These are phyloP conservation scores for Taphrina pruni DNA, from an alignment of 1,139 yeast species.

Conservation along the genomic window DNA sequence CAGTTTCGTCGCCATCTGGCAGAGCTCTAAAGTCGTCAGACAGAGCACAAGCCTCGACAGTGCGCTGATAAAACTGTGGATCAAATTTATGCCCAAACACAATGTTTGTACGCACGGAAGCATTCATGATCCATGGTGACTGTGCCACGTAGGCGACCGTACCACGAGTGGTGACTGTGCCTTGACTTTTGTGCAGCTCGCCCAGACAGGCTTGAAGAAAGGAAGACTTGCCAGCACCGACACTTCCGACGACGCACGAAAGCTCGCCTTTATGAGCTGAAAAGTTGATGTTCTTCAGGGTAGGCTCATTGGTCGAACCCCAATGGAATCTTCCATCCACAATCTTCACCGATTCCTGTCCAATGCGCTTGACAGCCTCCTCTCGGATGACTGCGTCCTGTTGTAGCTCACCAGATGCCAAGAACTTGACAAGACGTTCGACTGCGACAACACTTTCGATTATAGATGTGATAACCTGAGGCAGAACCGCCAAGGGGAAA, in stretches of 20 bases:
- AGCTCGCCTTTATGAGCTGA: conserved; percentile 78
- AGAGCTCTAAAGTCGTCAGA: conserved; percentile 76
- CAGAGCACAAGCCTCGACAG: conserved; percentile 88
- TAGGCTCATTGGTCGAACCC: conserved; percentile 84
- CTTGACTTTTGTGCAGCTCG: conserved; percentile 78
- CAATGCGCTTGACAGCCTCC: conserved; percentile 59
- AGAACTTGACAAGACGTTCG: conserved; percentile 72
- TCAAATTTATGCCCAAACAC: conserved; percentile 87
- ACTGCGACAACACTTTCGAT: conserved; percentile 92
- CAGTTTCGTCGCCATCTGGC: conserved; percentile 86
- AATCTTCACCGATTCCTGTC: conserved; percentile 73
- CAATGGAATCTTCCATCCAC: conserved; percentile 84
- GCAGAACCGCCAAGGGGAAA: conserved; percentile 93
- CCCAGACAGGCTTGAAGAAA: conserved; percentile 83
- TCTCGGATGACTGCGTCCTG: conserved; percentile 70
- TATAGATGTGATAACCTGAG: conserved; percentile 82
- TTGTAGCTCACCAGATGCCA: conserved; percentile 81
- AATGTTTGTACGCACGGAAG: conserved; percentile 86
- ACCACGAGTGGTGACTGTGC: conserved; percentile 76
- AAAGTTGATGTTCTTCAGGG: conserved; percentile 73
- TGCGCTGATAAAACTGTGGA: conserved; percentile 74
- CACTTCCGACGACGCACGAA: conserved; percentile 87
- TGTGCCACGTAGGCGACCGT: conserved; percentile 90
- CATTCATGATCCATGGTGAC: conserved; percentile 95
- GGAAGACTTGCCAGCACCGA: conserved; percentile 92